Evolutionary conservation across 345 rosid genomes (phyloP), one percentile per base, ranked within the genome.

Genomic region (Dovyalis caffra): DNA sequence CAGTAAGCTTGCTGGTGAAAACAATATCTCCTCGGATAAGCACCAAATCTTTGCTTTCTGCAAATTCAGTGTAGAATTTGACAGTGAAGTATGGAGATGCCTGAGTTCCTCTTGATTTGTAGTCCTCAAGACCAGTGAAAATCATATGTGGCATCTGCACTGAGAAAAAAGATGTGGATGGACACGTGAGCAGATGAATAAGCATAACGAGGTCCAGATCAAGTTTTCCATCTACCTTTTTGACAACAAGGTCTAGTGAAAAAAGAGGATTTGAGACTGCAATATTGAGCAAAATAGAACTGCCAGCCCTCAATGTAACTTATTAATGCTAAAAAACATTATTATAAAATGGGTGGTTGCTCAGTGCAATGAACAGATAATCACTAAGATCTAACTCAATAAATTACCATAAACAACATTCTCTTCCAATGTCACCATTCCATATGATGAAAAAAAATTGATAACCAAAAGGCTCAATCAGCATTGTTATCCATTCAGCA

Each of bases 61-160:
- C 82, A 33, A 95, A 89, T 53, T 95, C 97, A 2, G 90, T 89
- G 89, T 92, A 95, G 75, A 84, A 95, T 0, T 91, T 38, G 33
- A 77, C 81, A 0, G 94, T 89, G 68, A 88, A 78, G 85, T 93
- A 93, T 5, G 96, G 99, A 75, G 99, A 67, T 3, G 97, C 96
- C 84, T 95, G 98, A 78, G 98, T 89, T 84, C 99, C 98, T 79
- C 94, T 89, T 49, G 96, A 95, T 85, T 90, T 95, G 89, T 95
- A 95, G 86, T 95, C 99, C 87, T 95, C 99, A 18, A 93, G 97
- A 78, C 99, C 93, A 3, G 98, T 95, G 83, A 92, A 90, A 78
- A 91, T 71, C 61, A 95, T 87, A 86, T 95, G 92, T 8, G 98
- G 97, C 87, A 89, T 84, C 76, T 93, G 89, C 76, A 93, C 99